phyloP scores from a whole-genome alignment of 768 basidiomycete species.

The Termitomyces sp. region DNA sequence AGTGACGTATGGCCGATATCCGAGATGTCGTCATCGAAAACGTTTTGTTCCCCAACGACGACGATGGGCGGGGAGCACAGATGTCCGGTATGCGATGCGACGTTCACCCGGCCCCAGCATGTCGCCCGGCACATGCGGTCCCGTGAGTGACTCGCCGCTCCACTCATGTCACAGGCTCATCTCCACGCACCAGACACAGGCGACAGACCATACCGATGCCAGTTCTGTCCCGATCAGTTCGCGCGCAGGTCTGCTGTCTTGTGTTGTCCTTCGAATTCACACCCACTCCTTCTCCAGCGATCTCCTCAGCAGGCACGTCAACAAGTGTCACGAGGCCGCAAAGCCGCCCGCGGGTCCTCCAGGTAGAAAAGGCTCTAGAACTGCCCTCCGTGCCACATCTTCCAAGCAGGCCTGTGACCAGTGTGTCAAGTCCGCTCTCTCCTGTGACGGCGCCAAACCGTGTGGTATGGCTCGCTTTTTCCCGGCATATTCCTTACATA shows the following conservation, averaged over 20 bases:
- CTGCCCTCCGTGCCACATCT: constrained; percentile 33
- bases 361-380: constrained; percentile 56
- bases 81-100: constrained; percentile 82
- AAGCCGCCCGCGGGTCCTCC: constrained; percentile 38
- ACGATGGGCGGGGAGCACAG: constrained; percentile 76
- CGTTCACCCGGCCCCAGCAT: constrained; percentile 84
- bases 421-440: constrained; percentile 67
- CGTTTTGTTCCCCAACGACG: not conserved
- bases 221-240: constrained; percentile 84
- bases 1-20: not conserved
- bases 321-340: constrained; percentile 81
- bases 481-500: not conserved
- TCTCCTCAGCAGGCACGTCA: constrained; percentile 77
- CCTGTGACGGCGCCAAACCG: constrained; percentile 75
- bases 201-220: constrained; percentile 84
- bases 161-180: not conserved
- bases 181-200: constrained; percentile 63
- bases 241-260: constrained; percentile 56
- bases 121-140: constrained; percentile 80
- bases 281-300: constrained; percentile 42
- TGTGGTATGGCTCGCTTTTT: constrained; percentile 44
- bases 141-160: not conserved
- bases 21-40: constrained; percentile 1
- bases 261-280: not conserved
- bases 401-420: constrained; percentile 80